Conservation (phyloP, 768 basidiomycete species). For the Boletus vermiculosoides region DNA sequence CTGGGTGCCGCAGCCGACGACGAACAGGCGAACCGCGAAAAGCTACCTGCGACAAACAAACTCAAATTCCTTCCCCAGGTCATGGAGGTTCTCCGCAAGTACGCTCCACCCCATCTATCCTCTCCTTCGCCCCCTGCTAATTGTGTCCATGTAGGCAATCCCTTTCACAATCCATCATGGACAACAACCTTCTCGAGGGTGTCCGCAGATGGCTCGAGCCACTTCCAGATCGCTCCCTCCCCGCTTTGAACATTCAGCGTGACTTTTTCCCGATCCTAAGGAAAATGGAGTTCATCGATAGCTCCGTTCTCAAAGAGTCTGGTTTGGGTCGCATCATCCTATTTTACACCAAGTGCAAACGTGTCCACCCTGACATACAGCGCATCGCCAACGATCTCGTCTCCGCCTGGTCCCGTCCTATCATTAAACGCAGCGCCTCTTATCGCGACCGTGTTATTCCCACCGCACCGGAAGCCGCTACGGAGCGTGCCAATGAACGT, state of each 20-base stretch:
- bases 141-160: slow-evolving; percentile 55
- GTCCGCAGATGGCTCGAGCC: slow-evolving; percentile 93
- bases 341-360: slow-evolving; percentile 95
- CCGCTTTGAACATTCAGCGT: slow-evolving; percentile 93
- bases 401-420: slow-evolving; percentile 83
- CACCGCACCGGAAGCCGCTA: slow-evolving; percentile 43
- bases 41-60: slow-evolving; percentile 81
- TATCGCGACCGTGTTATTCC: slow-evolving; percentile 76
- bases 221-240: slow-evolving; percentile 86
- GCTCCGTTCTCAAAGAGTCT: slow-evolving; percentile 85
- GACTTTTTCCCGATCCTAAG: slow-evolving; percentile 81
- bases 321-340: slow-evolving; percentile 85
- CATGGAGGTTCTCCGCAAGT: slow-evolving; percentile 93
- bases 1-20: slow-evolving; percentile 83
- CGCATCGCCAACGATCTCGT: slow-evolving; percentile 84
- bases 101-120: slow-evolving; percentile 19
- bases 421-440: slow-evolving; percentile 84
- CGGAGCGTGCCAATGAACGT: slow-evolving; percentile 46
- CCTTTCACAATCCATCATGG: slow-evolving; percentile 88
- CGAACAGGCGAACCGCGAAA: slow-evolving; percentile 72
- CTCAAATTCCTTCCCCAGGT: slow-evolving; percentile 84
- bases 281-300: slow-evolving; percentile 93
- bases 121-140: background rate
- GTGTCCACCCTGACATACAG: slow-evolving; percentile 78
- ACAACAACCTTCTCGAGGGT: slow-evolving; percentile 90